Base-by-base conservation (phyloP, 73 alveolate species). In the Halteria grandinella region DNA sequence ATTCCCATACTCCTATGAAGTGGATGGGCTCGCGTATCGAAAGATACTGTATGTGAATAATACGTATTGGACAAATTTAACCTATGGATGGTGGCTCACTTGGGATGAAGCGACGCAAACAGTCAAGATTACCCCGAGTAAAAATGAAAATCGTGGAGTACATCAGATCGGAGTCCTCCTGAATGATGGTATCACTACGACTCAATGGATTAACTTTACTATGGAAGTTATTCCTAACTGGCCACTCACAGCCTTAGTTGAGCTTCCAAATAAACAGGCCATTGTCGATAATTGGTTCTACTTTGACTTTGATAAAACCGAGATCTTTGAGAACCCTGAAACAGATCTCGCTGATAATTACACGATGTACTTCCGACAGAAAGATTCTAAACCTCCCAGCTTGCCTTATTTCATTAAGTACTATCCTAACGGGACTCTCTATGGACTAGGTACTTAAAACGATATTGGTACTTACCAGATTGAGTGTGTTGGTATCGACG, bases 401-500 rank as follows among this genome's bases (percentile, higher is more conserved):
- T 59, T 59, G 24, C 43, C 37, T 21, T 60, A 40, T 39, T 24
- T 60, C 2, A 18, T 20, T 8, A 36, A 36, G 24, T 40, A 60
- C 24, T 60, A 21, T 23, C 24, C 55, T 18, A 60, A 60, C 48
- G 77, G 77, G 23, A 60, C 77, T 10, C 37, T 60, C 1, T 55
- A 59, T 1, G 77, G 77, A 60, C 24, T 37, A 23, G 25, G 53
- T 15, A 37, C 58, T 8, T 55, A 60, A 6, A 5, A 8, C 18
- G 58, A 37, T 60, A 33, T 60, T 6, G 77, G 77, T 24, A 15
- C n/a, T 10, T 33, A 36, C 21, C 7, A 2, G 3, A 15, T 60
- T 11, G 77, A 60, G 43, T 60, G 77, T 60, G 77, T 60, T 3
- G 77, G 77, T 15, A 23, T 60, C 1, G 77, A 60, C 43, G 77